These are phyloP conservation scores for Calycina marina DNA, from an alignment of 2,329 filamentous ascomycete species.

Conservation along the genomic window DNA sequence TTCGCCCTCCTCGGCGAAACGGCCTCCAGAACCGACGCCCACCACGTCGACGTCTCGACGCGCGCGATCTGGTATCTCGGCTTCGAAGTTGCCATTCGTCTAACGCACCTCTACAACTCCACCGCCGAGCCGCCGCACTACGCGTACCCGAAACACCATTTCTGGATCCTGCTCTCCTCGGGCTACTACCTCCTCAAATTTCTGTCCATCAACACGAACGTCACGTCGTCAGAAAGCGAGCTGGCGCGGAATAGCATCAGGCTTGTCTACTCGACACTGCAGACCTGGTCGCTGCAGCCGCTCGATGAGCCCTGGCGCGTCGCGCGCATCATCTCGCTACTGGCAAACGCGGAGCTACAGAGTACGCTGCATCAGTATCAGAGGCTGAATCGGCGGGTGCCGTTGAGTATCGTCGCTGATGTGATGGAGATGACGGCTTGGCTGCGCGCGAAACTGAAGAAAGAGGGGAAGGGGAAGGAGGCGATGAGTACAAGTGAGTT, in stretches of 20 bases:
- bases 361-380: neutral
- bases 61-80: constrained; percentile 2
- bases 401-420: constrained; percentile 1
- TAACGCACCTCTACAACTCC: constrained; percentile 1
- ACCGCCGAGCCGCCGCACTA: neutral
- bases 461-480: neutral
- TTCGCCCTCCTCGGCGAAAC: constrained; percentile 3
- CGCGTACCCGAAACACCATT: constrained; percentile 1
- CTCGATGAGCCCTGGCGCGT: constrained; percentile 1
- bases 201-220: constrained; percentile 1
- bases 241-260: constrained; percentile 1
- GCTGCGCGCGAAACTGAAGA: constrained; percentile 2
- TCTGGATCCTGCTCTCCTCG: constrained; percentile 1
- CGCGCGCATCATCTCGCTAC: constrained; percentile 2
- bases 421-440: constrained; percentile 2
- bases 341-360: constrained; percentile 2
- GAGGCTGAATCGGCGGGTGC: constrained; percentile 1
- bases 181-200: constrained; percentile 3
- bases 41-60: constrained; percentile 1
- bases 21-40: neutral
- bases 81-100: neutral
- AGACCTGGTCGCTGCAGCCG: constrained; percentile 2
- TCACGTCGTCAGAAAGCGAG: constrained; percentile 1
- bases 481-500: neutral
- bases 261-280: constrained; percentile 2